Evolutionary conservation across 768 basidiomycete species (phyloP), one percentile per base, ranked within the genome.

Genomic region (Leccinum longicurvipes): DNA sequence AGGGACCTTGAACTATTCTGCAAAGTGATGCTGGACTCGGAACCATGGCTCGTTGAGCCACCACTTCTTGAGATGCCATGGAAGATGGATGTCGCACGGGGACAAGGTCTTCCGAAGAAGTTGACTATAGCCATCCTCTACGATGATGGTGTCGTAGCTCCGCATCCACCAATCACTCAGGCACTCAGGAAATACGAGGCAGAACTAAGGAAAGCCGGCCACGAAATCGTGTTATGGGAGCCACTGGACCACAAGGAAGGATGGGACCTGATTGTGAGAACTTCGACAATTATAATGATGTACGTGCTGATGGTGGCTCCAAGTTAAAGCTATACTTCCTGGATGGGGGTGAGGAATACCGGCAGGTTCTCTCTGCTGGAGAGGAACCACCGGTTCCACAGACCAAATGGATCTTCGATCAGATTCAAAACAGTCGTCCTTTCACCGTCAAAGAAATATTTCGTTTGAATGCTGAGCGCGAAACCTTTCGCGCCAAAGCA

Each of bases 1-100:
- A 72, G 79, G 29, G 80, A 81, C 60, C 71, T 81, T 27, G 75
- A 69, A 23, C 67, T 82, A 44, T 82, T 82, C 68, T 78, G 76
- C 64, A 68, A 63, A 29, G 73, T 74, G 25, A 79, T 80, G 76
- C 67, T 80, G 27, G 72, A 72, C n/a, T 64, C 72, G 32, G 60
- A 78, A 57, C 78, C 80, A 6, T 82, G 81, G 80, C 63, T 75
- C 3, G 34, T 65, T 8, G 80, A 81, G 58, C 74, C 78, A 29
- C 65, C 74, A n/a, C 70, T 81, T 39, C 61, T 82, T 29, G 73
- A 78, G 56, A 78, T 81, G 54, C 79, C 80, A 19, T 82, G 80
- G 81, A 73, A 70, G 59, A 68, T 66, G 56, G 71, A 72, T 39
- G 60, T 78, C 25, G 74, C 68, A 15, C 71, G 70, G 11, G 78